Percentiles rank a stretch among this genome's conserved stretches.
phyloP scores from a whole-genome alignment of 2,329 filamentous ascomycete species.

The Phyllosticta paracitricarpa region DNA sequence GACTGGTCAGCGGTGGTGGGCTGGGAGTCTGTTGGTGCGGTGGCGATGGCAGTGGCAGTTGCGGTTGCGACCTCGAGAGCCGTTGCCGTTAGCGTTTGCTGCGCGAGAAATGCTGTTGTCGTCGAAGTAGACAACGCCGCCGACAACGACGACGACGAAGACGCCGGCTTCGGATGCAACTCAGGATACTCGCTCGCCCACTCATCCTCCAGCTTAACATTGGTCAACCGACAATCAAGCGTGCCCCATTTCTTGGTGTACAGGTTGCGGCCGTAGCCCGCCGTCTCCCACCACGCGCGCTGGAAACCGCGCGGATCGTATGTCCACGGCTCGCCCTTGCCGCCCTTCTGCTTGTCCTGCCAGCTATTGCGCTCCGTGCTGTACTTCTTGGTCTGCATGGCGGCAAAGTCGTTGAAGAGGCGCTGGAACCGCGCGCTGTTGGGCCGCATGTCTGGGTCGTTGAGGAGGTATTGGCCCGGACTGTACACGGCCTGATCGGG shows the following conservation, averaged over 20 bases:
- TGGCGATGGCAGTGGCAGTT: background rate
- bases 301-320: slow-evolving; percentile 12
- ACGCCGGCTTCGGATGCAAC: background rate
- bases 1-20: too few species aligned
- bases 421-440: slow-evolving; percentile 1
- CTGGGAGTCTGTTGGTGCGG: background rate
- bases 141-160: background rate
- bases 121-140: background rate
- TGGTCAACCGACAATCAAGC: slow-evolving; percentile 4
- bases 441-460: slow-evolving; percentile 4
- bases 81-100: background rate
- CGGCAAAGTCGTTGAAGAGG: background rate
- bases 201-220: slow-evolving; percentile 4
- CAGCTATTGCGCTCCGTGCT: slow-evolving; percentile 11
- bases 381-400: slow-evolving; percentile 10
- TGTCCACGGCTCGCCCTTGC: slow-evolving; percentile 9
- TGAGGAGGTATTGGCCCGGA: background rate
- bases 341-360: slow-evolving; percentile 9
- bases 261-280: slow-evolving; percentile 10
- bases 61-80: background rate
- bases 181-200: slow-evolving; percentile 11
- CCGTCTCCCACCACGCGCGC: slow-evolving; percentile 11
- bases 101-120: background rate
- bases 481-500: background rate
- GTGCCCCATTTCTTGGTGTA: slow-evolving; percentile 14